Conservation (phyloP, 106 monocot species). For the Dendrobium chrysotoxum region DNA sequence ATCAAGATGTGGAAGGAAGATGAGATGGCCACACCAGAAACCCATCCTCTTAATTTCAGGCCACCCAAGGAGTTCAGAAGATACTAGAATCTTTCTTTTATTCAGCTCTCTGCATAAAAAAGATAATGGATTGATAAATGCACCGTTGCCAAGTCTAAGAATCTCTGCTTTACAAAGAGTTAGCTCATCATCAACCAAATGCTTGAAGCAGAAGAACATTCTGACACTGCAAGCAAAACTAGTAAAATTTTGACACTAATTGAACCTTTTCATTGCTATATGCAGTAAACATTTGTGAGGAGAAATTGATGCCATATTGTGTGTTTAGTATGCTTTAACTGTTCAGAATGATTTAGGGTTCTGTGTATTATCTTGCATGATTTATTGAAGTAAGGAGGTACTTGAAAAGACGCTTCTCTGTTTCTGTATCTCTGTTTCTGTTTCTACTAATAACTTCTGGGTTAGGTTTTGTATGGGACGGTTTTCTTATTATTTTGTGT, state of each 20-base stretch:
- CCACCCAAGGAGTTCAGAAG: constrained; percentile 74
- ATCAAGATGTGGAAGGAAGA: constrained; percentile 99
- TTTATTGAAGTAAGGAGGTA: too few species aligned
- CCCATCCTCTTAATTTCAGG: constrained; percentile 82
- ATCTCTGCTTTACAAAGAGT: neutral
- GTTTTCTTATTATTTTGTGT: too few species aligned
- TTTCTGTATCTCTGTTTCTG: too few species aligned
- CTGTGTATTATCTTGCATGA: too few species aligned
- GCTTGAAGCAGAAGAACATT: neutral
- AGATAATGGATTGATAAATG: neutral
- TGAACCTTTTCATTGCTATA: neutral
- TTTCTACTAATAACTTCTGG: too few species aligned
- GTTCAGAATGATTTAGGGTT: too few species aligned
- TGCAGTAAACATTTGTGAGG: too few species aligned
- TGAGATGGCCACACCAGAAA: constrained; percentile 66
- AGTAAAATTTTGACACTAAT: too few species aligned
- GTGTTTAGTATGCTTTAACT: too few species aligned
- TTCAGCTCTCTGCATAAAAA: neutral
- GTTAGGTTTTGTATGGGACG: too few species aligned
- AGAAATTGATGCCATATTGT: too few species aligned
- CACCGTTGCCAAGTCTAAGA: neutral
- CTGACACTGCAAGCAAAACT: neutral
- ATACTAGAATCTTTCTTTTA: constrained; percentile 25
- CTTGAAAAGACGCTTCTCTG: too few species aligned
- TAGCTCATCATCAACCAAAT: neutral